Base-by-base conservation (phyloP, 208 protist species). In the Leishmania amazonensis region DNA sequence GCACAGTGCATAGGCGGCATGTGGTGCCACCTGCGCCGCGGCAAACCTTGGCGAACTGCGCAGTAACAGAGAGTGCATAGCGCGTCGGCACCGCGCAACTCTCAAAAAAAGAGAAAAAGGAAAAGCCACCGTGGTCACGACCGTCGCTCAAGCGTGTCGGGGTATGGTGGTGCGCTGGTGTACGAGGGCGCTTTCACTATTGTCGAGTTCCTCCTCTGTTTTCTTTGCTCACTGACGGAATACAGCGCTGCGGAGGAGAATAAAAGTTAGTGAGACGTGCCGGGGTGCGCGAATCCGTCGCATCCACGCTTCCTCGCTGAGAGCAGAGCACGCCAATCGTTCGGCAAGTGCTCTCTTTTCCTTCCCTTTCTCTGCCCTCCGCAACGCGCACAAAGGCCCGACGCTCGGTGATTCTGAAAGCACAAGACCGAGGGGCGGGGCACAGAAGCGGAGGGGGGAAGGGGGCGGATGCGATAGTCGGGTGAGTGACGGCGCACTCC, bases 51-150 rank as follows among this genome's bases (percentile, higher is more conserved):
- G 73, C 9, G 51, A 62, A 24, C 47, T 6, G 51, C 73, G 73
- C 51, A 76, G 73, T 31, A 76, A 24, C 21, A 45, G 35, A 28
- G 75, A 78, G 35, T 38, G 53, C 75, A 78, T 65, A 35, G 53
- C 38, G 31, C 24, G 17, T 35, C 31, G 40, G 6, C 35, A 53
- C 35, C 17, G 24, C 1, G 40, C 35, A 40, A 19, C 5, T 49
- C 35, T 24, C n/a, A n/a, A 76, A 70, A 72, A 49, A 73, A 62
- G 47, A 51, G 21, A 62, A 17, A 75, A 58, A 19, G n/a, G 11
- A 28, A n/a, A 51, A 35, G 38, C 45, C 15, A 74, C 28, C 28
- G 47, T 53, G n/a, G n/a, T 11, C 70, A 54, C 70, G 70, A 19
- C 42, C 21, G 19, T 45, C 15, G 70, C 70, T 35, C 17, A 15